Evolutionary conservation across 73 alveolate genomes (phyloP).

Genomic region (Paramecium bursaria): DNA sequence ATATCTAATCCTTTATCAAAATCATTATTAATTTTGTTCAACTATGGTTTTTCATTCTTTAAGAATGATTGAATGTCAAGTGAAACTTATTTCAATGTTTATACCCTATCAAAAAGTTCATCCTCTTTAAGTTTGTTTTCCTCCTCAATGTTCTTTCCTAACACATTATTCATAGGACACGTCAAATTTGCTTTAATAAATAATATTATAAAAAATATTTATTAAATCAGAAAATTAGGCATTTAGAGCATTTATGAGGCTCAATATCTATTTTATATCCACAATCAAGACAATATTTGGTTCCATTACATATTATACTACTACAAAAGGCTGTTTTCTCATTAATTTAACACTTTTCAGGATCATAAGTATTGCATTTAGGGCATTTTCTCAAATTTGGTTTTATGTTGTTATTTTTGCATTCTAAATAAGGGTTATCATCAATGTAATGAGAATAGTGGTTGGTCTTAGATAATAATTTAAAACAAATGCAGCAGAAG

Average conservation of each 20-base stretch:
- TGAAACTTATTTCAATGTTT: slow-evolving; percentile 3
- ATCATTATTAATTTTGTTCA: slow-evolving; percentile 12
- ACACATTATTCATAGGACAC: slow-evolving; percentile 13
- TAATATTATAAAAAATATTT: too few relatives aligned
- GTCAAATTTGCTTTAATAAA: too few relatives aligned
- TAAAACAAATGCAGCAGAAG: slow-evolving; percentile 8
- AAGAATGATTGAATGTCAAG: not conserved
- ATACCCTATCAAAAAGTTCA: not conserved
- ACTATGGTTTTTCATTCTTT: slow-evolving; percentile 6
- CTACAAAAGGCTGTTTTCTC: too few relatives aligned
- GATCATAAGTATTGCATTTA: not conserved
- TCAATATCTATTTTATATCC: too few relatives aligned
- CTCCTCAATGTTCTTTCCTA: slow-evolving; percentile 20
- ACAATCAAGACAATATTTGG: too few relatives aligned
- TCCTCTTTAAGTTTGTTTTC: slow-evolving; percentile 15
- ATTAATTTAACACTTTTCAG: not conserved
- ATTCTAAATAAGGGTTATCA: not conserved
- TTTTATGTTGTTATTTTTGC: not conserved
- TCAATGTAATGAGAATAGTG: slow-evolving; percentile 5
- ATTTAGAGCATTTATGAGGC: too few relatives aligned
- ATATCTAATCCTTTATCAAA: slow-evolving; percentile 27
- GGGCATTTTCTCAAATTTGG: slow-evolving; percentile 8
- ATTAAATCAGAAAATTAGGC: too few relatives aligned
- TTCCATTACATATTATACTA: too few relatives aligned
- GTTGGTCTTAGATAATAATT: not conserved